These are phyloP conservation scores for Penicillium soppii DNA, from an alignment of 495 filamentous ascomycete genomes.

Conservation along the genomic window DNA sequence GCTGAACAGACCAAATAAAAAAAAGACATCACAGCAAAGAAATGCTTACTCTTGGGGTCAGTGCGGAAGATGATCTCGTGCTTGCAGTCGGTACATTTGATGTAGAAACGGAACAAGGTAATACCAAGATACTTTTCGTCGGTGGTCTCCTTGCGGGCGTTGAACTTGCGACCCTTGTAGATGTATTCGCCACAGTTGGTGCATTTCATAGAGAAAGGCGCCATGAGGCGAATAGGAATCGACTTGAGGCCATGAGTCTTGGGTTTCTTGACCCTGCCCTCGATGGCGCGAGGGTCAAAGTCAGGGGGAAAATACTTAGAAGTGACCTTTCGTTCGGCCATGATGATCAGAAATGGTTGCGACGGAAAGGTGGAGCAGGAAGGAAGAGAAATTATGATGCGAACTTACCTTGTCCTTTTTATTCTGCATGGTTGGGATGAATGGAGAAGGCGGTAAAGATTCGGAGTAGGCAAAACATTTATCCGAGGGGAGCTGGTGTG, in stretches of 20 bases:
- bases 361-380: not conserved
- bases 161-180: conserved; percentile 96
- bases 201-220: conserved; percentile 94
- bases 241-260: conserved; percentile 56
- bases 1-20: not conserved
- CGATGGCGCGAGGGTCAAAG: conserved; percentile 88
- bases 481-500: too few relatives aligned
- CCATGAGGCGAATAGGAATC: conserved; percentile 93
- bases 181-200: conserved; percentile 92
- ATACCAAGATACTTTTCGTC: conserved; percentile 91
- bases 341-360: conserved; percentile 37
- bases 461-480: too few relatives aligned
- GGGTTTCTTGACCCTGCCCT: conserved; percentile 66
- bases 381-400: not conserved
- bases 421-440: too few relatives aligned
- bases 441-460: too few relatives aligned
- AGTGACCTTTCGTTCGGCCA: conserved; percentile 94
- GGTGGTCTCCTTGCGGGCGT: conserved; percentile 90
- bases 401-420: too few relatives aligned
- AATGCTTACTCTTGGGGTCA: conserved; percentile 83
- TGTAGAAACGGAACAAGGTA: conserved; percentile 91
- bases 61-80: conserved; percentile 94
- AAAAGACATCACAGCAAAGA: too few relatives aligned
- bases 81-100: conserved; percentile 86
- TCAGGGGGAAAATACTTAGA: conserved; percentile 91